Evolutionary conservation across 2,329 filamentous ascomycete genomes (phyloP).

Genomic region (Blumeria graminis): DNA sequence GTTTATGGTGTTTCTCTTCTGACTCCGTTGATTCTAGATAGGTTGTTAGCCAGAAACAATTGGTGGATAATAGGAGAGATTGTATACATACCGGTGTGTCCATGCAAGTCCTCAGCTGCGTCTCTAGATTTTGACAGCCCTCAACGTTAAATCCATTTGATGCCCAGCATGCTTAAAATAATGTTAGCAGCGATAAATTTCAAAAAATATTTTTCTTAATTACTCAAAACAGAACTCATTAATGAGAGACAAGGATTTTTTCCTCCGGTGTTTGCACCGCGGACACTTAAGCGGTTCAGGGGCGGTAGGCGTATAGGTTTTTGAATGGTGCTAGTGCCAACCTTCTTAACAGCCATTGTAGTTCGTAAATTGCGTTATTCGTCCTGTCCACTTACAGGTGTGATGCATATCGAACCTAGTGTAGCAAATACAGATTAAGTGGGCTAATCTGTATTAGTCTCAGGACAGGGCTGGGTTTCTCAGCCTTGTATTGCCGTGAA

Average conservation of each 20-base stretch:
- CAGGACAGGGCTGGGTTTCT: too few relatives aligned
- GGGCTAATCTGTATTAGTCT: too few relatives aligned
- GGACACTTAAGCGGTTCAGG: conserved; percentile 37
- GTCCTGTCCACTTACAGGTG: too few relatives aligned
- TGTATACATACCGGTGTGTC: conserved; percentile 42
- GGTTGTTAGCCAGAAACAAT: not conserved
- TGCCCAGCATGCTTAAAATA: conserved; percentile 50
- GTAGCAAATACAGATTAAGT: too few relatives aligned
- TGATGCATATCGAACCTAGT: too few relatives aligned
- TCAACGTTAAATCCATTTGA: conserved; percentile 44
- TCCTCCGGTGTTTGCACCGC: conserved; percentile 35
- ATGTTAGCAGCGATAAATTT: not conserved
- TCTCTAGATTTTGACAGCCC: conserved; percentile 34
- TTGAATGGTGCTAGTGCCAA: conserved; percentile 11
- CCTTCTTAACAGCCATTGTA: conserved; percentile 14
- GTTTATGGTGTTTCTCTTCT: conserved; percentile 64
- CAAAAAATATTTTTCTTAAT: conserved; percentile 7
- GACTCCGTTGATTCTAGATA: conserved; percentile 25
- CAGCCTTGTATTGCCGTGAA: too few relatives aligned
- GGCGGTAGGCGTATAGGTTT: conserved; percentile 24
- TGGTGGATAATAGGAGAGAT: not conserved
- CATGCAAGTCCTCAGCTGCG: conserved; percentile 46
- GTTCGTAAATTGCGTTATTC: too few relatives aligned
- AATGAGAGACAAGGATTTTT: conserved; percentile 38
- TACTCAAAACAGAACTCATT: conserved; percentile 45